Evolutionary conservation across 176 grass and related monocot genomes (phyloP), one percentile per base, ranked within the genome.

Genomic region (Musa beccarii): DNA sequence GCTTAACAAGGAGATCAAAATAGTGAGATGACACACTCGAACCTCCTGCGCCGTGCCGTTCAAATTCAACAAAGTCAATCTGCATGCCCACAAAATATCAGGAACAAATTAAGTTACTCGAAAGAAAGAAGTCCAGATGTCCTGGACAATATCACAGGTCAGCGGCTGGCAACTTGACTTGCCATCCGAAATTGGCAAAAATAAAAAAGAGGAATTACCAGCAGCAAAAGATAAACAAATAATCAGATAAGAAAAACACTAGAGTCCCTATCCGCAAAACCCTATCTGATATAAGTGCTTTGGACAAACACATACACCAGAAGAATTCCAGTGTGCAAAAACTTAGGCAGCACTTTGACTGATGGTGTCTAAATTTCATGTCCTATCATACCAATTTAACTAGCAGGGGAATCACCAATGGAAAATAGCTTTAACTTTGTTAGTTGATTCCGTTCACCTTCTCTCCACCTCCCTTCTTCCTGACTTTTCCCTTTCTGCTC

Each of bases 1-100:
- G 62, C 20, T 82, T 82, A 20, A 82, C 80, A 16, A 82, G 71
- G n/a, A 82, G 80, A 57, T 82, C 80, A 76, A 82, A 82, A 76
- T 82, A 82, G 52, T 82, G 80, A 76, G 80, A 82, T 59, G 80
- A 75, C 26, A 82, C 73, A 70, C 80, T 82, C 59, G 80, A 82
- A 21, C 80, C 80, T 50, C 80, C 80, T 57, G 80, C 73, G 61
- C 80, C 80, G 62, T 82, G 80, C 51, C 80, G 19, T 57, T 82
- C 80, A 82, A 82, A 82, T 69, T 82, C 80, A 10, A 82, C 73
- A 70, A 59, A 82, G 25, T 76, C 80, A 28, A 82, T 82, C 80
- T 82, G 72, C 73, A 52, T 28, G 34, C 17, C 14, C 8, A 78
- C 71, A 56, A 28, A 10, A 56, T 4, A 6, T 28, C 13, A 74